Evolutionary conservation across 2,329 filamentous ascomycete species (phyloP).

Genomic region (Penicillium occitanis): DNA sequence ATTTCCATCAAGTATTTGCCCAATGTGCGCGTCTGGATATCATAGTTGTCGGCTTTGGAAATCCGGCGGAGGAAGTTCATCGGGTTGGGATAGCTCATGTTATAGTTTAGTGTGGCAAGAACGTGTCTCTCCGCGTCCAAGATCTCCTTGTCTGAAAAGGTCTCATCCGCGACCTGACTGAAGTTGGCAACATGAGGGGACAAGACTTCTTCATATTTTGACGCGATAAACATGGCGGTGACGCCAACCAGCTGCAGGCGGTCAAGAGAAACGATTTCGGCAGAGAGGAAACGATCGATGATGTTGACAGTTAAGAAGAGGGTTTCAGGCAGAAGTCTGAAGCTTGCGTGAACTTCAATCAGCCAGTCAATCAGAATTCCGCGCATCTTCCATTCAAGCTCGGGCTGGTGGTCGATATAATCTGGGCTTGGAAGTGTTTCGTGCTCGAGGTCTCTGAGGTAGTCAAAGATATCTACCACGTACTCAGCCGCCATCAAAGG

Average conservation of each 20-base stretch:
- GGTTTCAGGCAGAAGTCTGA: conserved; percentile 92
- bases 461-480: conserved; percentile 95
- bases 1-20: conserved; percentile 99
- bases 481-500: conserved; percentile 98
- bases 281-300: conserved; percentile 94
- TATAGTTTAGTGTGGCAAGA: conserved; percentile 86
- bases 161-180: conserved; percentile 93
- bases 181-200: conserved; percentile 97
- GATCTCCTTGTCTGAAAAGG: conserved; percentile 92
- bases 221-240: conserved; percentile 98
- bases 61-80: conserved; percentile 99
- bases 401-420: conserved; percentile 93
- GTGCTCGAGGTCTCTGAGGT: conserved; percentile 82
- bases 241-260: conserved; percentile 95
- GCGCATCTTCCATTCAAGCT: conserved; percentile 97
- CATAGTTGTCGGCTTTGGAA: conserved; percentile 98
- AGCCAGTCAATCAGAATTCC: conserved; percentile 98
- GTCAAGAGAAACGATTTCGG: conserved; percentile 93
- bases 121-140: conserved; percentile 96
- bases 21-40: conserved; percentile 94
- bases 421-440: conserved; percentile 80
- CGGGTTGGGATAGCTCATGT: conserved; percentile 96
- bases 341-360: conserved; percentile 95
- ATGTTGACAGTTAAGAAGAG: conserved; percentile 97
- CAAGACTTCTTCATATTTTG: conserved; percentile 97